These are phyloP conservation scores for Bolboschoenoplectus hybrid DNA, from an alignment of 202 grass and related monocot genomes.

Conservation along the genomic window DNA sequence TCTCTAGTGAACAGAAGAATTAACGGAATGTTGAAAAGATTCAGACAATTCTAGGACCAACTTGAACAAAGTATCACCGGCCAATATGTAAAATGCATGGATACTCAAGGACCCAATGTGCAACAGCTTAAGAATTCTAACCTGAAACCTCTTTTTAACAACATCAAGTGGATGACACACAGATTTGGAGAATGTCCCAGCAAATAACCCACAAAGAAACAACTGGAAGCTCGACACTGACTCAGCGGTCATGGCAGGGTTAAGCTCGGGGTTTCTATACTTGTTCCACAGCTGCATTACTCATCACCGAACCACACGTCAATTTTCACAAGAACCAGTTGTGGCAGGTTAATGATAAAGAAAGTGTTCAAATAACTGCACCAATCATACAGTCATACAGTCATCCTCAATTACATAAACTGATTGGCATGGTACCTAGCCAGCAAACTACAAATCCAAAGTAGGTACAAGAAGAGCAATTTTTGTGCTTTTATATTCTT, in stretches of 20 bases:
- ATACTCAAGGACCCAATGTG: background rate
- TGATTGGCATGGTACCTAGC: background rate
- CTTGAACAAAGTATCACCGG: background rate
- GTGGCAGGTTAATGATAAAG: background rate
- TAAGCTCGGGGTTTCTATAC: slow-evolving; percentile 62
- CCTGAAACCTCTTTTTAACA: slow-evolving; percentile 97
- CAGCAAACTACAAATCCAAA: background rate
- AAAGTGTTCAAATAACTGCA: slow-evolving; percentile 3
- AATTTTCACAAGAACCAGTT: slow-evolving; percentile 25
- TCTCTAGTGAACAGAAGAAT: background rate
- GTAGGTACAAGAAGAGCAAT: background rate
- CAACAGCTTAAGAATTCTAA: slow-evolving; percentile 34
- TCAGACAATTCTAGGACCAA: slow-evolving; percentile 18
- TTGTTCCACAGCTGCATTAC: slow-evolving; percentile 68
- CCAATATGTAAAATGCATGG: slow-evolving; percentile 19
- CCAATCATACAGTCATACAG: slow-evolving; percentile 9
- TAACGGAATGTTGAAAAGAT: slow-evolving; percentile 19
- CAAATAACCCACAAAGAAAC: slow-evolving; percentile 88
- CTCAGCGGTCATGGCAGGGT: slow-evolving; percentile 50
- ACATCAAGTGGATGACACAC: slow-evolving; percentile 95
- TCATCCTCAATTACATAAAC: background rate
- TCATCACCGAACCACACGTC: slow-evolving; percentile 23
- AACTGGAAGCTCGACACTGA: slow-evolving; percentile 80
- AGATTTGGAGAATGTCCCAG: slow-evolving; percentile 83
- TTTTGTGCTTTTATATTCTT: background rate